phyloP scores from a whole-genome alignment of 2,329 filamentous ascomycete genomes.

The Ciborinia camelliae region DNA sequence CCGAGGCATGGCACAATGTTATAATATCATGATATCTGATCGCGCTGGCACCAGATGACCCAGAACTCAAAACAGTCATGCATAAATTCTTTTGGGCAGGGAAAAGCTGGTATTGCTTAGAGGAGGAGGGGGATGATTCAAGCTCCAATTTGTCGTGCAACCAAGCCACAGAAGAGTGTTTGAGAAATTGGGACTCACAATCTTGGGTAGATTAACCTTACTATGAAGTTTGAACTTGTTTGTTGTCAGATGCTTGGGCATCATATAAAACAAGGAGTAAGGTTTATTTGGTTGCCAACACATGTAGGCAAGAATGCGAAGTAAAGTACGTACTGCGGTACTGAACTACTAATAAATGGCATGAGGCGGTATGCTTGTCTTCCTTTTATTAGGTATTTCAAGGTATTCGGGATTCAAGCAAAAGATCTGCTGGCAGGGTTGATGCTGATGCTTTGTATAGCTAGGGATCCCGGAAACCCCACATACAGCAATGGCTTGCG shows the following conservation, averaged over 20 bases:
- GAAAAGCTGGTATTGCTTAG: constrained; percentile 17
- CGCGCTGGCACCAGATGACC: constrained; percentile 20
- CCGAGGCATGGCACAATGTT: constrained; percentile 15
- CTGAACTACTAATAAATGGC: neutral
- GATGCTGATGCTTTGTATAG: constrained; percentile 15
- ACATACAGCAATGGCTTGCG: constrained; percentile 13
- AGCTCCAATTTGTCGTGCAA: neutral
- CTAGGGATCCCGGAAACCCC: constrained; percentile 9
- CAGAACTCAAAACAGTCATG: constrained; percentile 18
- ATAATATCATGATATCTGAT: constrained; percentile 7
- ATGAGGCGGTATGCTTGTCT: constrained; percentile 19
- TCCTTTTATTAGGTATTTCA: constrained; percentile 15
- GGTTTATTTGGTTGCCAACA: constrained; percentile 17
- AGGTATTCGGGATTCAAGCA: constrained; percentile 20
- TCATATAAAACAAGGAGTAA: constrained; percentile 17
- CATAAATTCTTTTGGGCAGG: constrained; percentile 15
- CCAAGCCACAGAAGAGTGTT: constrained; percentile 5
- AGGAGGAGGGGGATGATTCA: constrained; percentile 15
- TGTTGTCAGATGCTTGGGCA: constrained; percentile 13
- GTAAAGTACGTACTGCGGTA: neutral
- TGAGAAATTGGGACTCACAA: constrained; percentile 14
- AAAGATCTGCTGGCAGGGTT: constrained; percentile 21
- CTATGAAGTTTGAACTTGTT: constrained; percentile 3
- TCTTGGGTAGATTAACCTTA: constrained; percentile 8
- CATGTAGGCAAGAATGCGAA: constrained; percentile 6